A percentile compares a stretch with the other conserved stretches of the same genome.
Evolutionary conservation across 768 basidiomycete genomes (phyloP).

Genomic region (Fomitopsis serialis): DNA sequence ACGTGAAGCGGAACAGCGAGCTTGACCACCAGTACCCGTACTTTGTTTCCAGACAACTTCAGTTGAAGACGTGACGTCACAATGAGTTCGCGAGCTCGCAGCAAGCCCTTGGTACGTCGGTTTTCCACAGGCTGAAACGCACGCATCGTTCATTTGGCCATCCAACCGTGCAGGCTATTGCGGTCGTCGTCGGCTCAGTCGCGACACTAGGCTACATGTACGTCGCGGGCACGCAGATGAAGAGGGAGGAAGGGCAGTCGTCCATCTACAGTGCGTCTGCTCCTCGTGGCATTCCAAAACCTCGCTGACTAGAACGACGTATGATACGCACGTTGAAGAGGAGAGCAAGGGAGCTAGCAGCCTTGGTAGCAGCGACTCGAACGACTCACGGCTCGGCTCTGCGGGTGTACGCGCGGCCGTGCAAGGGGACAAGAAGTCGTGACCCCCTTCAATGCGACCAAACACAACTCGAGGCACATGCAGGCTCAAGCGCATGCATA

Average conservation of each 20-base stretch:
- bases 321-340: too few species aligned
- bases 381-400: conserved; percentile 8
- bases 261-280: conserved; percentile 14
- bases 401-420: conserved; percentile 9
- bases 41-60: too few species aligned
- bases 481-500: too few species aligned
- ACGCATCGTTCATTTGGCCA: too few species aligned
- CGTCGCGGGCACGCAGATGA: conserved; percentile 11
- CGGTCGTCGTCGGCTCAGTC: neutral
- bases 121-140: neutral
- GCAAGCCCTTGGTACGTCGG: neutral
- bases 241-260: conserved; percentile 14
- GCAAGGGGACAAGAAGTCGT: conserved; percentile 10
- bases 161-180: conserved; percentile 5
- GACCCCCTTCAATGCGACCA: too few species aligned
- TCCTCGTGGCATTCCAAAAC: too few species aligned
- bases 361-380: conserved; percentile 1
- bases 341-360: conserved; percentile 1
- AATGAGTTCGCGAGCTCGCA: neutral
- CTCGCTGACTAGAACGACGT: too few species aligned
- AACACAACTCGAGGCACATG: too few species aligned
- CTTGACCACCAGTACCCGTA: too few species aligned
- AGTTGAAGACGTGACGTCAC: neutral
- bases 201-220: conserved; percentile 15
- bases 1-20: too few species aligned